A percentile compares a stretch with the other conserved stretches of the same genome.
Conservation (phyloP, 345 rosid genomes). For the Syzygium grande region DNA sequence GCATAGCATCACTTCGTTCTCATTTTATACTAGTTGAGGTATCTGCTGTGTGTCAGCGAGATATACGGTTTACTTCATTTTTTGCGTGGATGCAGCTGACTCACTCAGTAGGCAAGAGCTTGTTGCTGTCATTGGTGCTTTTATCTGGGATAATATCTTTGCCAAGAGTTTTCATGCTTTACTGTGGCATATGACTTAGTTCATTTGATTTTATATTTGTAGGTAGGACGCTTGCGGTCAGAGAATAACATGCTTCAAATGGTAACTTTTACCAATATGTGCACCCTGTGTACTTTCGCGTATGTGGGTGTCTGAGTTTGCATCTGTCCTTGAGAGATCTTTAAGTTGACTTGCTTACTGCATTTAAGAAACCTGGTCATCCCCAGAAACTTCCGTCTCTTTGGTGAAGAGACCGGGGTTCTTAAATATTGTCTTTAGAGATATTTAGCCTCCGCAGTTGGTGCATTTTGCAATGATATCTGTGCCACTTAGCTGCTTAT, state of each 20-base stretch:
- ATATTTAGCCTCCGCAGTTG: not conserved
- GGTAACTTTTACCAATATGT: conserved; percentile 35
- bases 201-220: conserved; percentile 7
- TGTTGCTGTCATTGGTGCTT: not conserved
- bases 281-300: not conserved
- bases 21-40: not conserved
- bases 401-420: not conserved
- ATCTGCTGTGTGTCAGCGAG: not conserved
- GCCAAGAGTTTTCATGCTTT: not conserved
- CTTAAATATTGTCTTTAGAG: not conserved
- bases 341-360: not conserved
- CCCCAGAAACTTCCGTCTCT: not conserved
- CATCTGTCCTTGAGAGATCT: not conserved
- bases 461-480: not conserved
- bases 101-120: not conserved
- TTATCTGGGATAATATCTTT: not conserved
- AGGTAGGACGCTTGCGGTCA: conserved; percentile 51
- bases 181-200: not conserved
- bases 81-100: not conserved
- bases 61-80: not conserved
- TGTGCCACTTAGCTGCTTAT: not conserved
- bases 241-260: conserved; percentile 80
- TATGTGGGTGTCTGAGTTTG: not conserved
- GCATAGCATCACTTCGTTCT: not conserved
- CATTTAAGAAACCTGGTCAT: not conserved